A percentile compares a stretch with the other conserved stretches of the same genome.
These are phyloP conservation scores for Komagataella populi DNA, from an alignment of 805 yeast species.

Conservation along the genomic window DNA sequence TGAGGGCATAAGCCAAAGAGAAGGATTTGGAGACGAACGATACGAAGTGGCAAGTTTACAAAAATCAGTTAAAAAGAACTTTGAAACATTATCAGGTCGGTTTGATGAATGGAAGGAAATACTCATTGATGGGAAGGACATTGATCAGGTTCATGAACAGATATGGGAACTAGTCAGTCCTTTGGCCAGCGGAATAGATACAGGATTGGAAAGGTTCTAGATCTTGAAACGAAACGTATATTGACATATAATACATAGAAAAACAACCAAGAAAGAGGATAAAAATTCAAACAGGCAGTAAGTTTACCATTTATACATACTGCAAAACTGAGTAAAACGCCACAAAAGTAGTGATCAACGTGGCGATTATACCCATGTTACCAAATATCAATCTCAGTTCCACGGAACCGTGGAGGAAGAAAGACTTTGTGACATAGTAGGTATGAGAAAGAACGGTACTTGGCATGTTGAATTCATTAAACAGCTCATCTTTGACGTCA, in stretches of 20 bases:
- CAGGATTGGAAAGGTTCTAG: constrained; percentile 6
- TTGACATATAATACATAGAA: constrained; percentile 1
- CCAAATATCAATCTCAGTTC: constrained; percentile 30
- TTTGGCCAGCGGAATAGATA: constrained; percentile 6
- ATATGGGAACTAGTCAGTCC: constrained; percentile 24
- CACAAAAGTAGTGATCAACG: constrained; percentile 28
- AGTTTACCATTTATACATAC: constrained; percentile 4
- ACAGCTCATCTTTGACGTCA: constrained; percentile 15
- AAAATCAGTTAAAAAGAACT: constrained; percentile 47
- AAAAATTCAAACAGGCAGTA: constrained; percentile 4
- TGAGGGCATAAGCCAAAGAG: constrained; percentile 32
- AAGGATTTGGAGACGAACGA: constrained; percentile 89
- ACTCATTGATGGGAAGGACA: constrained; percentile 44
- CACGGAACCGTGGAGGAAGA: constrained; percentile 22
- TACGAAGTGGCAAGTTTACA: constrained; percentile 75
- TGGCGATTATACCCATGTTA: constrained; percentile 30
- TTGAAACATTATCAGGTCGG: constrained; percentile 17
- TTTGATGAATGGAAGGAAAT: constrained; percentile 32
- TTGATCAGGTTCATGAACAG: constrained; percentile 37
- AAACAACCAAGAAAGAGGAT: constrained; percentile 1
- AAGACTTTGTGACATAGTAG: constrained; percentile 12
- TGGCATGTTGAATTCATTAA: constrained; percentile 15
- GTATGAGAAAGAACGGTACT: constrained; percentile 13
- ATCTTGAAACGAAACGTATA: neutral
- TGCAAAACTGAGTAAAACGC: constrained; percentile 29